Evolutionary conservation across 1,284 basidiomycete genomes (phyloP).

Genomic region (Leccinum ponderosum): DNA sequence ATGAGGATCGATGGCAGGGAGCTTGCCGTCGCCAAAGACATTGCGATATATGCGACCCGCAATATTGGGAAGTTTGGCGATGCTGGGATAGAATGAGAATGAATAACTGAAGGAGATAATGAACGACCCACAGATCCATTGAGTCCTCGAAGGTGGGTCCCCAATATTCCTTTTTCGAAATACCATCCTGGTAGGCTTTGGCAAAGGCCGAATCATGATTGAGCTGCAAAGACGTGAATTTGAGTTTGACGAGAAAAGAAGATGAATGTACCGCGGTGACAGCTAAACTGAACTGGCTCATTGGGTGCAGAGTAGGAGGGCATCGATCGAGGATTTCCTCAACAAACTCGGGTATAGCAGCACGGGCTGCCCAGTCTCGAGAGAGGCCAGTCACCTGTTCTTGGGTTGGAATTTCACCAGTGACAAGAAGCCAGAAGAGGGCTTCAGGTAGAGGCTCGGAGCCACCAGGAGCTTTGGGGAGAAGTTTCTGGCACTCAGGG

Average conservation of each 20-base stretch:
- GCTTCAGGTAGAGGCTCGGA: constrained; percentile 91
- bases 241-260: constrained; percentile 3
- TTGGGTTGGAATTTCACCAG: constrained; percentile 88
- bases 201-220: constrained; percentile 99
- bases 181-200: constrained; percentile 90
- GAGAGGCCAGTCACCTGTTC: constrained; percentile 87
- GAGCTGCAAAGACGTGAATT: constrained; percentile 47
- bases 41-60: constrained; percentile 98
- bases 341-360: constrained; percentile 87
- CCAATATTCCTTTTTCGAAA: constrained; percentile 98
- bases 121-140: constrained; percentile 80
- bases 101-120: constrained; percentile 1
- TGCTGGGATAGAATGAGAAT: constrained; percentile 44
- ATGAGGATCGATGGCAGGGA: constrained; percentile 83
- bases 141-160: constrained; percentile 93
- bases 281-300: constrained; percentile 95
- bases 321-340: constrained; percentile 93
- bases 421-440: constrained; percentile 95
- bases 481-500: constrained; percentile 81
- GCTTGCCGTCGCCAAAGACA: constrained; percentile 87
- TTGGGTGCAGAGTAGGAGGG: constrained; percentile 92
- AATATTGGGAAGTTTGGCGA: constrained; percentile 97
- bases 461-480: constrained; percentile 89
- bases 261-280: constrained; percentile 80
- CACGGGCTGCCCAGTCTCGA: constrained; percentile 90